Conservation (phyloP, 1,284 basidiomycete genomes). For the Sanghuangporus baumii region DNA sequence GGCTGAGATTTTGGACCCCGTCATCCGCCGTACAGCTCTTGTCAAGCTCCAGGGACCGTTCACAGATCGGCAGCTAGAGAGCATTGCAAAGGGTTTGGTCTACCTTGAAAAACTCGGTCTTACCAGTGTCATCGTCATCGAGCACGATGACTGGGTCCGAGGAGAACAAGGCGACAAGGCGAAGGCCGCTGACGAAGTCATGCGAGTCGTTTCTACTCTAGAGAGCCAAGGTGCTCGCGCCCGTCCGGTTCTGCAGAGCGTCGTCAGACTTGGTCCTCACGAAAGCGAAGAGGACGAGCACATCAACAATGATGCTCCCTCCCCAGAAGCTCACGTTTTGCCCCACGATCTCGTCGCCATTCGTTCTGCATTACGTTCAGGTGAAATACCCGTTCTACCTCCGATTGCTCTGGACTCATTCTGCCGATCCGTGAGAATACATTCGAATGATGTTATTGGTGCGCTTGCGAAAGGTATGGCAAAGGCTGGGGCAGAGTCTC, state of each 20-base stretch:
- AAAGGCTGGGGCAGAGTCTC: conserved; percentile 38
- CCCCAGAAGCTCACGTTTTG: conserved; percentile 70
- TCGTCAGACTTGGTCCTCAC: conserved; percentile 81
- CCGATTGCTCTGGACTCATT: conserved; percentile 91
- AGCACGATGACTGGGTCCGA: conserved; percentile 73
- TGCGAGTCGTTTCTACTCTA: conserved; percentile 80
- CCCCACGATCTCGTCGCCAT: conserved; percentile 78
- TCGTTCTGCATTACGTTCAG: conserved; percentile 81
- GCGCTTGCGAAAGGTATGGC: conserved; percentile 88
- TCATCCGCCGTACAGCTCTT: conserved; percentile 80
- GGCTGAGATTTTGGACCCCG: conserved; percentile 80
- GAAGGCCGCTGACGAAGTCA: conserved; percentile 64
- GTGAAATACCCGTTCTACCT: conserved; percentile 95
- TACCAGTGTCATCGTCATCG: conserved; percentile 91
- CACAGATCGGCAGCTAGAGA: conserved; percentile 90
- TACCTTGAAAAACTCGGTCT: conserved; percentile 95
- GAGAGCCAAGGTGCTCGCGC: conserved; percentile 83
- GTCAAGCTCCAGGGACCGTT: conserved; percentile 99
- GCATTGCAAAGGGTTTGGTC: conserved; percentile 89
- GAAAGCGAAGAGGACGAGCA: conserved; percentile 29
- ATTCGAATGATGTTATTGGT: conserved; percentile 87
- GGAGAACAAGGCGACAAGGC: conserved; percentile 64
- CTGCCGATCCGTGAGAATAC: conserved; percentile 80
- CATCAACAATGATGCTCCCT: conserved; percentile 23
- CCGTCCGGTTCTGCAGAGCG: conserved; percentile 82